Conservation (phyloP, 768 basidiomycete species). For the Flagelloscypha sp. region DNA sequence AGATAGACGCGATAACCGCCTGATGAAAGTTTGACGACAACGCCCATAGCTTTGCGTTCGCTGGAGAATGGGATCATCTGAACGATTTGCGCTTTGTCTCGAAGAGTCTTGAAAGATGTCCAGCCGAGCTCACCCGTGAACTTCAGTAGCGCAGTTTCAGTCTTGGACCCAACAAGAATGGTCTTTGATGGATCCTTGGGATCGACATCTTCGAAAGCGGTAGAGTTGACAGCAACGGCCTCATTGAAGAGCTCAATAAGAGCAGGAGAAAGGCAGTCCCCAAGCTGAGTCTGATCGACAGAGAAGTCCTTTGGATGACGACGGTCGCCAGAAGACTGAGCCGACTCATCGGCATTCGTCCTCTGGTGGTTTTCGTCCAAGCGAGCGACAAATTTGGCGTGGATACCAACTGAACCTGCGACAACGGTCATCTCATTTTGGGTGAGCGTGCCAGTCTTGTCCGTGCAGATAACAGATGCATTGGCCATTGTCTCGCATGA, state of each 20-base stretch:
- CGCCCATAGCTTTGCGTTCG: slow-evolving; percentile 91
- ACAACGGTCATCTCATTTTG: slow-evolving; percentile 95
- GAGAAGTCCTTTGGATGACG: slow-evolving; percentile 72
- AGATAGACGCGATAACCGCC: slow-evolving; percentile 63
- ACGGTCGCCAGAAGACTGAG: slow-evolving; percentile 22
- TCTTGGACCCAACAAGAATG: slow-evolving; percentile 87
- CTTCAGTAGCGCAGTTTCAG: slow-evolving; percentile 83
- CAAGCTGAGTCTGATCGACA: slow-evolving; percentile 70
- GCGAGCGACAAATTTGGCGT: slow-evolving; percentile 84
- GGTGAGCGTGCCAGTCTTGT: slow-evolving; percentile 95
- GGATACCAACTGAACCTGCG: slow-evolving; percentile 88
- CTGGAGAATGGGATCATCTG: slow-evolving; percentile 94
- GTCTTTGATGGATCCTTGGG: slow-evolving; percentile 47
- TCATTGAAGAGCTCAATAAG: slow-evolving; percentile 69
- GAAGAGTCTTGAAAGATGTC: slow-evolving; percentile 57
- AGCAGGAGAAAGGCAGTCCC: slow-evolving; percentile 49
- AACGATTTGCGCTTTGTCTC: slow-evolving; percentile 54
- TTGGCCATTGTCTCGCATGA: slow-evolving; percentile 99
- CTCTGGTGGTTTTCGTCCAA: slow-evolving; percentile 65
- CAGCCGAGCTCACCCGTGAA: slow-evolving; percentile 80
- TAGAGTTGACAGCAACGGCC: slow-evolving; percentile 86
- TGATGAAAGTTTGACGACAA: slow-evolving; percentile 56
- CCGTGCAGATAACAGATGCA: slow-evolving; percentile 90
- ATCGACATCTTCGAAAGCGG: slow-evolving; percentile 83
- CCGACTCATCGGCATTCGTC: slow-evolving; percentile 59